Evolutionary conservation across 2,329 filamentous ascomycete species (phyloP).

Genomic region (Rhinocladiella mackenziei): DNA sequence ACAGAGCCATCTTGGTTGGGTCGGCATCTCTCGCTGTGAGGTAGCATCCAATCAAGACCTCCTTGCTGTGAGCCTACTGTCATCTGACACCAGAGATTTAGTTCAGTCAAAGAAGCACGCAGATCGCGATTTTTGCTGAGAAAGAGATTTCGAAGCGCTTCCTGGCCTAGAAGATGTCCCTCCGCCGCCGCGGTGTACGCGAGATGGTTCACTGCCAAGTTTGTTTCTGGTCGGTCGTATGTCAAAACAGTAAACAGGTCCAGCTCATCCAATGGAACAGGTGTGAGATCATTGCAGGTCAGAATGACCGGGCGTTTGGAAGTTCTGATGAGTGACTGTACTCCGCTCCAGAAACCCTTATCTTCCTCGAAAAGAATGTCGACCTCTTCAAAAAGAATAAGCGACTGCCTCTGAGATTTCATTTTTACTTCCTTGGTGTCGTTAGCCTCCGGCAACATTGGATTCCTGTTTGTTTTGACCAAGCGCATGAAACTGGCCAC

Average conservation of each 20-base stretch:
- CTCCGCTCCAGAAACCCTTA: slow-evolving; percentile 85
- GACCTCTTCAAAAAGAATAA: slow-evolving; percentile 90
- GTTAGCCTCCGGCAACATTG: slow-evolving; percentile 23
- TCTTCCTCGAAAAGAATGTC: slow-evolving; percentile 94
- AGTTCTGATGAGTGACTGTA: slow-evolving; percentile 70
- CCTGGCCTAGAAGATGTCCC: slow-evolving; percentile 70
- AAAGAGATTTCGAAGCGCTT: slow-evolving; percentile 67
- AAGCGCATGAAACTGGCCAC: slow-evolving; percentile 14
- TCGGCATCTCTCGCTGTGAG: slow-evolving; percentile 66
- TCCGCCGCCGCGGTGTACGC: slow-evolving; percentile 81
- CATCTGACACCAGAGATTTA: slow-evolving; percentile 97
- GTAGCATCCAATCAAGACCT: slow-evolving; percentile 90
- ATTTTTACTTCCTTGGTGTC: slow-evolving; percentile 12
- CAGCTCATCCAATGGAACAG: slow-evolving; percentile 71
- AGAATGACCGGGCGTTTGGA: slow-evolving; percentile 91
- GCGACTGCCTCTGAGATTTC: slow-evolving; percentile 75
- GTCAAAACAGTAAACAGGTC: slow-evolving; percentile 81
- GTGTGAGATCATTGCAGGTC: slow-evolving; percentile 87
- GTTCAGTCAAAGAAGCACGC: slow-evolving; percentile 73
- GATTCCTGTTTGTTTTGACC: slow-evolving; percentile 24
- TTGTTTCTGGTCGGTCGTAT: slow-evolving; percentile 61
- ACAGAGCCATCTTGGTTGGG: slow-evolving; percentile 57
- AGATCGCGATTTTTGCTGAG: slow-evolving; percentile 66
- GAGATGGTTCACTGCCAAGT: slow-evolving; percentile 73
- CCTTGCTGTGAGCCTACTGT: slow-evolving; percentile 83